Base-by-base conservation (phyloP, 257 asterid genomes). In the Gentiana straminea region DNA sequence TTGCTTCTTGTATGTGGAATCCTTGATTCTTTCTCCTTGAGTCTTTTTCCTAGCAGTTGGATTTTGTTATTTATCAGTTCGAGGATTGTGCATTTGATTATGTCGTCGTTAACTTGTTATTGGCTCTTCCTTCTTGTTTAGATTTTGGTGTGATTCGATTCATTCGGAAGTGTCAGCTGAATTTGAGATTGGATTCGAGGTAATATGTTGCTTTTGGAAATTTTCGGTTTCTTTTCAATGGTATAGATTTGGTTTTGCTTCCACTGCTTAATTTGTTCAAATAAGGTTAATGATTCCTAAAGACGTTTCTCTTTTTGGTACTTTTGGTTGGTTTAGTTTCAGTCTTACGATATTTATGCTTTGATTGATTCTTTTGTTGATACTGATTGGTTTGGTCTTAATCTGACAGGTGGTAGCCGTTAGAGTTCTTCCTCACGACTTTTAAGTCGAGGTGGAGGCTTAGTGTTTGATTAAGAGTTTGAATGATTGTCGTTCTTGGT, bases 1-100 rank as follows among this genome's bases (percentile, higher is more conserved):
- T 63, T 49, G 53, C 52, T 37, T 60, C 50, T 36, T 54, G 57
- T 35, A 52, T 34, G 37, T 55, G 52, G 12, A 59, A 58, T 59
- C 24, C 53, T 59, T 60, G 43, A 51, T 55, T 7, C 64, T 37
- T 60, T 60, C 57, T 64, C 10, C 3, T 39, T 35, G 35, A 49
- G 60, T 64, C 11, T 32, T 55, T 48, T 64, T 8, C 64, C 51
- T 37, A 54, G 50, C 49, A 43, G 64, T 60, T 51, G 67, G 61
- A 49, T 32, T 59, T 34, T 32, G 47, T 54, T 13, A 33, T 48
- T 33, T 24, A 24, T 37, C 36, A 8, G 36, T 33, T 57, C 9
- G 4, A 1, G 33, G 33, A 7, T 3, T 41, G 33, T 4, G 51
- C 46, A 35, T 38, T 15, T 55, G 49, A 39, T 52, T 39, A 34